Percentiles rank a stretch among this genome's conserved stretches.
These are phyloP conservation scores for Fusarium sp. DNA, from an alignment of 2,329 filamentous ascomycete species.

Conservation along the genomic window DNA sequence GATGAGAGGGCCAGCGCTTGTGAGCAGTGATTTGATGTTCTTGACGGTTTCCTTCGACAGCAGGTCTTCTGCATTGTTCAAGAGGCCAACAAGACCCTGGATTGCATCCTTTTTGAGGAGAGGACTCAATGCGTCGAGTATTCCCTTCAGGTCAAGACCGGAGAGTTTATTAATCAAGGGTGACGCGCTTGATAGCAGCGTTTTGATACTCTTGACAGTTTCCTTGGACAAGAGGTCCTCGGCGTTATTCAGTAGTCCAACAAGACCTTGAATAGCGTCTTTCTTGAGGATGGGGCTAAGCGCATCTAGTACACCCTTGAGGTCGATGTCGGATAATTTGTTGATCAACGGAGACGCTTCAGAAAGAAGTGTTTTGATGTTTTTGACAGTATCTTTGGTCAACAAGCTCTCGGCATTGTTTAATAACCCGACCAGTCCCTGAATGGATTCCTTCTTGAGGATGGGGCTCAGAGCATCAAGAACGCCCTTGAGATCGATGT, in stretches of 20 bases:
- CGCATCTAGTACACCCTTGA: neutral
- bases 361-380: neutral
- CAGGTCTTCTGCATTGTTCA: constrained; percentile 43
- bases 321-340: neutral
- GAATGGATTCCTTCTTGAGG: constrained; percentile 20
- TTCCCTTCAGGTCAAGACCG: constrained; percentile 50
- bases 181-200: neutral
- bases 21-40: constrained; percentile 35
- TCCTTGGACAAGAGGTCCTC: constrained; percentile 14
- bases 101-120: constrained; percentile 46
- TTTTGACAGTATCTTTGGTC: constrained; percentile 3
- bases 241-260: constrained; percentile 5
- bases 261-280: constrained; percentile 6
- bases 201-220: constrained; percentile 18
- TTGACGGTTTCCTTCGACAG: constrained; percentile 37
- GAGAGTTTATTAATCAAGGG: constrained; percentile 43
- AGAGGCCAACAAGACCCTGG: constrained; percentile 41
- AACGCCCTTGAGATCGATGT: constrained; percentile 6
- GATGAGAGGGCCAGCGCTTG: constrained; percentile 27
- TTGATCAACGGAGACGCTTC: neutral
- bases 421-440: constrained; percentile 5
- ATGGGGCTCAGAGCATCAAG: constrained; percentile 4
- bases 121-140: constrained; percentile 43
- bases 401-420: constrained; percentile 6
- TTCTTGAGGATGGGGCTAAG: constrained; percentile 10